These are phyloP conservation scores for Protomyces lactucae-debilis DNA, from an alignment of 1,139 yeast species.

Conservation along the genomic window DNA sequence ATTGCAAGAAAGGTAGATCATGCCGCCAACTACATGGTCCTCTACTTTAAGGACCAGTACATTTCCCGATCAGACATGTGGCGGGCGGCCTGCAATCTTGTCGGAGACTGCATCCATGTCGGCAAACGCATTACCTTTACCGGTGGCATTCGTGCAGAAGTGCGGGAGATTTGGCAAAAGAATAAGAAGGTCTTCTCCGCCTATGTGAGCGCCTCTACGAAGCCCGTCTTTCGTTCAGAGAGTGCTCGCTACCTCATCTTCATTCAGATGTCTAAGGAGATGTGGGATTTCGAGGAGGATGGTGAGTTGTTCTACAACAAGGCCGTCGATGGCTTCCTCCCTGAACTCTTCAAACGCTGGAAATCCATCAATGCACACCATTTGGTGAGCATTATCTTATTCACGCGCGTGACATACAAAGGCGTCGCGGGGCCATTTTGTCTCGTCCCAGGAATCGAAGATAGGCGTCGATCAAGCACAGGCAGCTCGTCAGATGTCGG, in stretches of 20 bases:
- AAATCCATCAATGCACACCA: slow-evolving; percentile 81
- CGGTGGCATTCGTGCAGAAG: slow-evolving; percentile 58
- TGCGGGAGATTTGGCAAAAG: slow-evolving; percentile 62
- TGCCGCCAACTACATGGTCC: slow-evolving; percentile 75
- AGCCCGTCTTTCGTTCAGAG: slow-evolving; percentile 80
- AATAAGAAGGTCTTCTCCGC: slow-evolving; percentile 54
- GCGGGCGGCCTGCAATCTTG: slow-evolving; percentile 62
- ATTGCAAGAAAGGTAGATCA: slow-evolving; percentile 44
- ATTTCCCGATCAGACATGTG: slow-evolving; percentile 93
- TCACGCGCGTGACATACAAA: slow-evolving; percentile 63
- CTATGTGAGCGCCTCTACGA: slow-evolving; percentile 68
- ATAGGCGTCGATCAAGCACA: neutral
- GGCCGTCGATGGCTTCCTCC: slow-evolving; percentile 82
- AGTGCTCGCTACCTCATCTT: slow-evolving; percentile 78
- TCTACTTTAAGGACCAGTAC: slow-evolving; percentile 73
- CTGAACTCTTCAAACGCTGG: slow-evolving; percentile 86
- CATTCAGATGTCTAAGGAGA: slow-evolving; percentile 84
- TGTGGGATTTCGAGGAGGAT: slow-evolving; percentile 97
- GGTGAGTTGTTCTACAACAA: slow-evolving; percentile 94
- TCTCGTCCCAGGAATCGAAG: neutral
- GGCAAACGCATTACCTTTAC: slow-evolving; percentile 63
- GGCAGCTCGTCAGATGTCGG: neutral
- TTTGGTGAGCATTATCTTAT: slow-evolving; percentile 80
- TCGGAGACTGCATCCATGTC: slow-evolving; percentile 59
- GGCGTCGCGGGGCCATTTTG: slow-evolving; percentile 22